Evolutionary conservation across 1,139 yeast species (phyloP), one percentile per base, ranked within the genome.

Genomic region (Hyphopichia buzzinii): DNA sequence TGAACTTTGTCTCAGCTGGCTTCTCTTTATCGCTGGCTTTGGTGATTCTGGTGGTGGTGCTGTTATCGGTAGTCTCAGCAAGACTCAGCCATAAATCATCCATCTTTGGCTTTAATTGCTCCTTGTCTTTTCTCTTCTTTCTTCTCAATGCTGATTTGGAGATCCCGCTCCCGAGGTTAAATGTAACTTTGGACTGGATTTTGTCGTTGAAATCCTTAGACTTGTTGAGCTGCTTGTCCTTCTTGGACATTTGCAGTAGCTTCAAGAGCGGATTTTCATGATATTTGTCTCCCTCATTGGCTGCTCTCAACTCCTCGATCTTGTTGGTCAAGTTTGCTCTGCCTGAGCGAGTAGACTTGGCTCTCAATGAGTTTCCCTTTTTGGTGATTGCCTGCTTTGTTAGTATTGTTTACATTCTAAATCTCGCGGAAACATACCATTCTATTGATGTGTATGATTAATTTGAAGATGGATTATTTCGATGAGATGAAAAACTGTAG

Each of bases 111-210:
- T 74, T 74, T 42, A 84, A 64, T 46, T 80, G 77, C 42, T 81
- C 83, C 50, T 72, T 75, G 33, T 72, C 68, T 52, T 78, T 80
- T 44, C 87, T 71, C 53, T 81, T 83, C 41, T 84, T 71, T 59
- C 90, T 74, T 50, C 88, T 70, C 8, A 73, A 47, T 1, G 87
- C 67, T 3, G 87, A 79, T 52, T 83, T 84, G 24, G 86, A 79
- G 25, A 83, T 67, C n/a, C 64, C 64, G 28, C 58, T 59, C 12
- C 66, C 58, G 6, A 63, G 57, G 41, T 62, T 63, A 42, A 57
- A 55, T 8, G 67, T 59, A 17, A 58, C 59, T 36, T 60, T 59
- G 26, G 43, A 47, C 33, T 54, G 48, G 56, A 49, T 50, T 34
- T 52, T 52, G 47, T 55, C 62, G 39, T 52, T 58, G 54, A 53